These are phyloP conservation scores for Tubosaeta sp. DNA, from an alignment of 768 basidiomycete species.

Conservation along the genomic window DNA sequence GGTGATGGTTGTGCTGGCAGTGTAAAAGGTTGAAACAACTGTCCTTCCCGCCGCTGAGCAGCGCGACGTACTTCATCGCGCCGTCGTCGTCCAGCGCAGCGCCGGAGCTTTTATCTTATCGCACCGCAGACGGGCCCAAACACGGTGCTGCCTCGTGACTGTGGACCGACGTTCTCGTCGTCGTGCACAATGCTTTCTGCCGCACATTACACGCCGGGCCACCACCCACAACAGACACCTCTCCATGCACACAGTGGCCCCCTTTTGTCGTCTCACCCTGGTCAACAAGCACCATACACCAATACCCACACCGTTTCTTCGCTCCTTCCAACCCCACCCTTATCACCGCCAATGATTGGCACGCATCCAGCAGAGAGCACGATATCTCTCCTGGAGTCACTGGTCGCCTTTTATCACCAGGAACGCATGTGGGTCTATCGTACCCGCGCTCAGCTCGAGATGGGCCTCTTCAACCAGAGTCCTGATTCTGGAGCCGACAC, in stretches of 20 bases:
- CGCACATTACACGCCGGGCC: conserved; percentile 17
- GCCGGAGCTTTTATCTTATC: conserved; percentile 14
- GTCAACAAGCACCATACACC: conserved; percentile 20
- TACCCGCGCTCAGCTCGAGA: conserved; percentile 57
- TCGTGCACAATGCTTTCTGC: conserved; percentile 70
- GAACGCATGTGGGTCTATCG: conserved; percentile 71
- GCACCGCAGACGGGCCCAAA: conserved; percentile 19
- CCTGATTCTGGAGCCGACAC: conserved; percentile 7
- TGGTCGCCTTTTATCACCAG: conserved; percentile 64
- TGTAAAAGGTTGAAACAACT: conserved; percentile 94
- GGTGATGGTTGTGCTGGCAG: conserved; percentile 80
- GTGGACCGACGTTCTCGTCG: background rate
- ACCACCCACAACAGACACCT: conserved; percentile 24
- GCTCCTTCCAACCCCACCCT: conserved; percentile 32
- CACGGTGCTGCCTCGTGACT: conserved; percentile 4
- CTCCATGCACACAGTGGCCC: conserved; percentile 22
- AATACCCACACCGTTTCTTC: conserved; percentile 24
- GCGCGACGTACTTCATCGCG: conserved; percentile 85
- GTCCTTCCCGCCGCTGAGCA: conserved; percentile 98
- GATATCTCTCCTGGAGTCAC: conserved; percentile 57
- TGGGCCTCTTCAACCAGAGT: conserved; percentile 32
- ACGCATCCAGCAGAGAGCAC: conserved; percentile 42
- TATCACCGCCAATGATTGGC: conserved; percentile 29
- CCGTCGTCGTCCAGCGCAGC: background rate
- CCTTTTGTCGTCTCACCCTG: conserved; percentile 23